A percentile compares a stretch with the other conserved stretches of the same genome.
phyloP scores from a whole-genome alignment of 2,329 filamentous ascomycete species.

The Neurospora sp. region DNA sequence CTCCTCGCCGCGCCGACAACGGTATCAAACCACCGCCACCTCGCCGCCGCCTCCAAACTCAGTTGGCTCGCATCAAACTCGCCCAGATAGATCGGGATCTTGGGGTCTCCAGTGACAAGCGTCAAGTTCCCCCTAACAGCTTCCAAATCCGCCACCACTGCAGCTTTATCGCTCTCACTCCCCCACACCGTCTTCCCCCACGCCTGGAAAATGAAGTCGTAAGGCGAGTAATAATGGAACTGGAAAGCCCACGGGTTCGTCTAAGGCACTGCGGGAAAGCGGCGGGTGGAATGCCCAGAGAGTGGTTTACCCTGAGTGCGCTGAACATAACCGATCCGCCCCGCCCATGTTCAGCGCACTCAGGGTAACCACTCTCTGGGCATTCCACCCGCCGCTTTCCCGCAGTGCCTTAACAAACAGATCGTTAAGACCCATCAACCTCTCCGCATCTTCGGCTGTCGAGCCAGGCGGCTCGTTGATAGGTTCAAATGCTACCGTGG shows the following conservation, averaged over 20 bases:
- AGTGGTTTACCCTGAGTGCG: too few relatives aligned
- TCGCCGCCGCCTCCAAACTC: conserved; percentile 42
- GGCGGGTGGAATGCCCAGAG: too few relatives aligned
- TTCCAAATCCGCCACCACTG: conserved; percentile 38
- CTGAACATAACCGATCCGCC: too few relatives aligned
- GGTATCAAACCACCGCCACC: conserved; percentile 49
- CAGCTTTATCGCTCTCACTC: conserved; percentile 40
- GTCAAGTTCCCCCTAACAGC: conserved; percentile 45
- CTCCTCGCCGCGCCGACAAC: conserved; percentile 37
- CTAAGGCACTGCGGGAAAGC: too few relatives aligned
- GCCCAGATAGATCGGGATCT: conserved; percentile 45
- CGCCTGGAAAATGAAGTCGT: conserved; percentile 36
- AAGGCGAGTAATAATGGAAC: conserved; percentile 53
- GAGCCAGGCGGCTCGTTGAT: conserved; percentile 50
- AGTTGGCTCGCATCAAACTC: conserved; percentile 44
- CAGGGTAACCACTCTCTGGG: conserved; percentile 44
- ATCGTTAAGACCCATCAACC: conserved; percentile 46
- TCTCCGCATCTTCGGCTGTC: conserved; percentile 37
- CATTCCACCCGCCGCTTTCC: conserved; percentile 45
- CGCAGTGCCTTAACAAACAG: conserved; percentile 45
- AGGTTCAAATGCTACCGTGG: conserved; percentile 44
- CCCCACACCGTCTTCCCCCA: conserved; percentile 54
- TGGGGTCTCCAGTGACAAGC: conserved; percentile 1
- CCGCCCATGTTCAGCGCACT: conserved; percentile 38
- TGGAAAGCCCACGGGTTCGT: conserved; percentile 50